phyloP scores from a whole-genome alignment of 2,329 filamentous ascomycete genomes.

The Penicillium sp. region DNA sequence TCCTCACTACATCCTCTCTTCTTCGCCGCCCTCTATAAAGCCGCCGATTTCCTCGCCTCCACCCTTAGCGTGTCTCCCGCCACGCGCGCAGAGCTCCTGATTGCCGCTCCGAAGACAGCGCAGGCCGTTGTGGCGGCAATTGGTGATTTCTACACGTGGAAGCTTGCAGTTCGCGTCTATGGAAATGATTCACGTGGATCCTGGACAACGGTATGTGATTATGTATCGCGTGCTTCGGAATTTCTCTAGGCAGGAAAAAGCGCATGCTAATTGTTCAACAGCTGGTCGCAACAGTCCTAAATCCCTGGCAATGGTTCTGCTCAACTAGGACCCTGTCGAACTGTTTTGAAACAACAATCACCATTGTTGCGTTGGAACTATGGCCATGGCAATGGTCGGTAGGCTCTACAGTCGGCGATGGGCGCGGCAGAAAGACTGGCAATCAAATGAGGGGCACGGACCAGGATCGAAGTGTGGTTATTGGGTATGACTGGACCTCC shows the following conservation, averaged over 20 bases:
- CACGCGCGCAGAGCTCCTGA: slow-evolving; percentile 64
- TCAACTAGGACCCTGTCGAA: slow-evolving; percentile 93
- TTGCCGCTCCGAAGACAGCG: slow-evolving; percentile 69
- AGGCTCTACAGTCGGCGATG: slow-evolving; percentile 41
- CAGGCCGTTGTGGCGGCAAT: slow-evolving; percentile 77
- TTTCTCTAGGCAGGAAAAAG: background rate
- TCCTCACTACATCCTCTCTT: slow-evolving; percentile 88
- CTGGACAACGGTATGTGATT: slow-evolving; percentile 63
- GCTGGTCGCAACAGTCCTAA: slow-evolving; percentile 70
- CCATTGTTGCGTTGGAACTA: slow-evolving; percentile 71
- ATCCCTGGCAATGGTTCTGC: slow-evolving; percentile 96
- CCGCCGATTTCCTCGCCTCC: slow-evolving; percentile 58
- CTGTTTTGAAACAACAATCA: slow-evolving; percentile 86
- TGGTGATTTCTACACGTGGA: slow-evolving; percentile 86
- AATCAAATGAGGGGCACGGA: slow-evolving; percentile 11
- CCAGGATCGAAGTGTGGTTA: slow-evolving; percentile 17
- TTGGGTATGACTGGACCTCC: slow-evolving; percentile 27
- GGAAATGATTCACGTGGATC: slow-evolving; percentile 62
- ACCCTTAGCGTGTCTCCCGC: slow-evolving; percentile 55
- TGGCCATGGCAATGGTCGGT: slow-evolving; percentile 81
- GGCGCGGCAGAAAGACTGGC: slow-evolving; percentile 5
- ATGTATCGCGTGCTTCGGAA: slow-evolving; percentile 4
- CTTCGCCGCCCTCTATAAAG: slow-evolving; percentile 73
- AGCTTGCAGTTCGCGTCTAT: slow-evolving; percentile 71
- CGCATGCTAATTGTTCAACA: slow-evolving; percentile 40